These are phyloP conservation scores for Pterocarpus santalinus DNA, from an alignment of 306 rosid genomes.

Conservation along the genomic window DNA sequence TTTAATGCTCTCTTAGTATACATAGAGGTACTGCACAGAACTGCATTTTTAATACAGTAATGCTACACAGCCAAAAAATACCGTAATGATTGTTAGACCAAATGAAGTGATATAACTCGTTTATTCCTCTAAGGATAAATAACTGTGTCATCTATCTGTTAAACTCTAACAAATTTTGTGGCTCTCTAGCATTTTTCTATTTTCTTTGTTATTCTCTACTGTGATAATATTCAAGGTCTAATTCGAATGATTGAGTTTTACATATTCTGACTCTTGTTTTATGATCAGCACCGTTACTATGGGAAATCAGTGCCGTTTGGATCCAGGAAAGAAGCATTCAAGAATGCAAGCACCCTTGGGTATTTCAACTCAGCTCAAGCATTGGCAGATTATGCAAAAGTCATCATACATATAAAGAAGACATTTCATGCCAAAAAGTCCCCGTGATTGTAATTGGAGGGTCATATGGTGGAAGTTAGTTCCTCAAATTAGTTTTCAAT, in stretches of 20 bases:
- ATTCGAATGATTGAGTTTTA: not conserved
- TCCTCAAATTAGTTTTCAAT: not conserved
- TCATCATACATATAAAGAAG: conserved; percentile 64
- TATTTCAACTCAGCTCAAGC: conserved; percentile 90
- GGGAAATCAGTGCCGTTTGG: conserved; percentile 80
- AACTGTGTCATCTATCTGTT: no score
- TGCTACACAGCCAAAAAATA: no score
- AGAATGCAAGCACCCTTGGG: conserved; percentile 64
- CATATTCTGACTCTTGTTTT: not conserved
- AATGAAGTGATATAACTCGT: no score
- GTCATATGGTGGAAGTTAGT: conserved; percentile 91
- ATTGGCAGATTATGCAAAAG: conserved; percentile 75
- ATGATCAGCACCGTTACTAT: conserved; percentile 74
- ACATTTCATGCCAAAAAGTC: conserved; percentile 53
- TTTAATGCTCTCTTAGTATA: conserved; percentile 74
- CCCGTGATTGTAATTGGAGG: conserved; percentile 74
- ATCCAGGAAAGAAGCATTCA: conserved; percentile 71
- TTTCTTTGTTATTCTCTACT: not conserved
- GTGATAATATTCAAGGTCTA: not conserved
- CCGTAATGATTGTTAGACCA: no score
- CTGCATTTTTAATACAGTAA: no score
- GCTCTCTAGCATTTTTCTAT: not conserved
- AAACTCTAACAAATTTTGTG: not conserved
- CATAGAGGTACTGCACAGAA: conserved; percentile 64
- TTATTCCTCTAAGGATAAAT: no score